Evolutionary conservation across 1,284 basidiomycete species (phyloP).

Genomic region (Cutaneotrichosporon cutaneum): DNA sequence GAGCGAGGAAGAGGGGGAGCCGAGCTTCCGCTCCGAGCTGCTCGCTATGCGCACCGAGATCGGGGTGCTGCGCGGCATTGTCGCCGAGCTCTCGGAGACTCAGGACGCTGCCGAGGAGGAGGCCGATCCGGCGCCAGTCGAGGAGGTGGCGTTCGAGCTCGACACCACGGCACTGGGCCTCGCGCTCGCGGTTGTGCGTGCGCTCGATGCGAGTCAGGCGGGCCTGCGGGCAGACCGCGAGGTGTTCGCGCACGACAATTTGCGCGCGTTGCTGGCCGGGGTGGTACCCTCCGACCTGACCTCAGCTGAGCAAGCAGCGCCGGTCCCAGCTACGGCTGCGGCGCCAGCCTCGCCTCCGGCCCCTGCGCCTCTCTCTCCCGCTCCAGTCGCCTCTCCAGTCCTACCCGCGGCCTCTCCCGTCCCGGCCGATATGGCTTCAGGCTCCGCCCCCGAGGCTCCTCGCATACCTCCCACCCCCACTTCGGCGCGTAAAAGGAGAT

Average conservation of each 20-base stretch:
- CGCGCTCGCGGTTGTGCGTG: not conserved
- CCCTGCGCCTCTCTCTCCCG: not conserved
- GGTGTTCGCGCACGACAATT: not conserved
- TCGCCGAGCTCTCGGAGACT: slow-evolving; percentile 31
- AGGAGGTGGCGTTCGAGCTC: not conserved
- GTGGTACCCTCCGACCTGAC: too few relatives aligned
- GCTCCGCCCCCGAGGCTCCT: not conserved
- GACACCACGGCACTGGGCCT: not conserved
- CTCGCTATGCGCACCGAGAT: slow-evolving; percentile 38
- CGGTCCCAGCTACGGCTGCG: too few relatives aligned
- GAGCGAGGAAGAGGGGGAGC: slow-evolving; percentile 4
- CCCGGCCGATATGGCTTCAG: too few relatives aligned
- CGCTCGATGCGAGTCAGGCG: not conserved
- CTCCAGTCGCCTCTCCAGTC: not conserved
- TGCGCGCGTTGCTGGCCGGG: not conserved
- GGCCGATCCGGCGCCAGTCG: not conserved
- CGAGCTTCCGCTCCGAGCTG: slow-evolving; percentile 35
- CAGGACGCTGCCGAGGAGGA: not conserved
- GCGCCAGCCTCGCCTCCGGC: not conserved
- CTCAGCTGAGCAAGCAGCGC: too few relatives aligned
- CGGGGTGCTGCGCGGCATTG: slow-evolving; percentile 35
- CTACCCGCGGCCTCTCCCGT: not conserved
- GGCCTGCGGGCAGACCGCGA: not conserved
- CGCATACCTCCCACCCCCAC: not conserved
- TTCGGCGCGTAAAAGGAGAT: slow-evolving; percentile 1